Evolutionary conservation across 129 eudicot species (phyloP).

Genomic region (Calendula officinalis): DNA sequence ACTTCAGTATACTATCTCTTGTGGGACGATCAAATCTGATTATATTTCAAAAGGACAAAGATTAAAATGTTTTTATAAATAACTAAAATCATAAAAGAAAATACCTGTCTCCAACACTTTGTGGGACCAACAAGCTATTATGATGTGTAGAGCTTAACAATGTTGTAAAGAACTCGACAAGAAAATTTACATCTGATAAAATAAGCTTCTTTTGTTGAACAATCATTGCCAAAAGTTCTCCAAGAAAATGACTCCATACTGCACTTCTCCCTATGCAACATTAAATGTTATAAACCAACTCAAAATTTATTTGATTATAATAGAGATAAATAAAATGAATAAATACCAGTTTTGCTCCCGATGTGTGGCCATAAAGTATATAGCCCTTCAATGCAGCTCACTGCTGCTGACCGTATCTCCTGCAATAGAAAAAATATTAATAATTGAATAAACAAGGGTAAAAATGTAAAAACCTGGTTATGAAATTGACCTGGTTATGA

Average conservation of each 20-base stretch:
- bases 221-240: slow-evolving; percentile 60
- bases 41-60: slow-evolving; percentile 3
- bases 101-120: slow-evolving; percentile 64
- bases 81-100: neutral
- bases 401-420: slow-evolving; percentile 67
- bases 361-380: slow-evolving; percentile 49
- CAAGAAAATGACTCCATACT: slow-evolving; percentile 49
- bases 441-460: neutral
- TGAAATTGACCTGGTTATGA: slow-evolving; percentile 51
- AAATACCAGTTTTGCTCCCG: slow-evolving; percentile 54
- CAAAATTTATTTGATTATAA: neutral
- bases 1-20: slow-evolving; percentile 46
- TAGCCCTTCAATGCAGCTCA: slow-evolving; percentile 75
- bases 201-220: slow-evolving; percentile 78
- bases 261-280: slow-evolving; percentile 57
- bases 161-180: slow-evolving; percentile 57
- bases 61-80: slow-evolving; percentile 4
- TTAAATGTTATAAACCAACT: neutral
- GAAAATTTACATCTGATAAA: slow-evolving; percentile 60
- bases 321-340: neutral
- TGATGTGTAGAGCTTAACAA: slow-evolving; percentile 50
- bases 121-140: slow-evolving; percentile 60
- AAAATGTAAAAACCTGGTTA: neutral
- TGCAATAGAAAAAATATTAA: slow-evolving; percentile 22
- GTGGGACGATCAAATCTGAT: slow-evolving; percentile 66